These are phyloP conservation scores for Entelexis paramagnoliae DNA, from an alignment of 1,139 yeast genomes.

Conservation along the genomic window DNA sequence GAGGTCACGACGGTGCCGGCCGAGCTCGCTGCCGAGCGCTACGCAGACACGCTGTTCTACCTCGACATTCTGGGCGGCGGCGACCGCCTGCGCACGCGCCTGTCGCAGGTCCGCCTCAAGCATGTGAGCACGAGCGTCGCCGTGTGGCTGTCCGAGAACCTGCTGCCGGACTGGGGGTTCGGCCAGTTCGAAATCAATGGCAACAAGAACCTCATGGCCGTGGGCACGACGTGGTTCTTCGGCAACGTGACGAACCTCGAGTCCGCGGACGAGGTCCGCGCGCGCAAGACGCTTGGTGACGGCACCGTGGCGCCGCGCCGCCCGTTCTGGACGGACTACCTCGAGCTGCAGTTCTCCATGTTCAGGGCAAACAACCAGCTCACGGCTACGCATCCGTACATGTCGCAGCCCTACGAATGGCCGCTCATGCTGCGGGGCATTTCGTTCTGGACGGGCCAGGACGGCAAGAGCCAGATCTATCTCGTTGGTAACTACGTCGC, in stretches of 20 bases:
- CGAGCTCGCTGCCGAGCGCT: conserved; percentile 52
- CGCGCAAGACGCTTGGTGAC: conserved; percentile 36
- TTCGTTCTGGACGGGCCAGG: conserved; percentile 85
- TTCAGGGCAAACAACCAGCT: conserved; percentile 84
- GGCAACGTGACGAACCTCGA: conserved; percentile 59
- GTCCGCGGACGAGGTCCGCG: conserved; percentile 37
- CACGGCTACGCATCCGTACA: conserved; percentile 87
- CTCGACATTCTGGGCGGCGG: conserved; percentile 48
- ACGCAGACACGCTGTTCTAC: conserved; percentile 69
- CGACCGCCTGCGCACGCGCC: conserved; percentile 55
- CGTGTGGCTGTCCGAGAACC: conserved; percentile 78
- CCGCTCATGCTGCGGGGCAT: conserved; percentile 89
- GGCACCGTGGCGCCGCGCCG: conserved; percentile 18
- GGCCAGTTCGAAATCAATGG: conserved; percentile 91
- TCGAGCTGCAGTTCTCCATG: conserved; percentile 81
- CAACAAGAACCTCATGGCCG: conserved; percentile 63
- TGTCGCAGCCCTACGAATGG: conserved; percentile 89
- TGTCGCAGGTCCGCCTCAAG: conserved; percentile 54
- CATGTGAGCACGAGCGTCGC: conserved; percentile 87
- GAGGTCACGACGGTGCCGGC: conserved; percentile 67
- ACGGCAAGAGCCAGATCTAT: conserved; percentile 55
- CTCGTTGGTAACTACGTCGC: conserved; percentile 86
- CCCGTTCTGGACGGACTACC: conserved; percentile 67
- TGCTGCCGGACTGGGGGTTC: conserved; percentile 88
- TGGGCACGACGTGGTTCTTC: conserved; percentile 62